Evolutionary conservation across 345 rosid genomes (phyloP).

Genomic region (Alliaria petiolata): DNA sequence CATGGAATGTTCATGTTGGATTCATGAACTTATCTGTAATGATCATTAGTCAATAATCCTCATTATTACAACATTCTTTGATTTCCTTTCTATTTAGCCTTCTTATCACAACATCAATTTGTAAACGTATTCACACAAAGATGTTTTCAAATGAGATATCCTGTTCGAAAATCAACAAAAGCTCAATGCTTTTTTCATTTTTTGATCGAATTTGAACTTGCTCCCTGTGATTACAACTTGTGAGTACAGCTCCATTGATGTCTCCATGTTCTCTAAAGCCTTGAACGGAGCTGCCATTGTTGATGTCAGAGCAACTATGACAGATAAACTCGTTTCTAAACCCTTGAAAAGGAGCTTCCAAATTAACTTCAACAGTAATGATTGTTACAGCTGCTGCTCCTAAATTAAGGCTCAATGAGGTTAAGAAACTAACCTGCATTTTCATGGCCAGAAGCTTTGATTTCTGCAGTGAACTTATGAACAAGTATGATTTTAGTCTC

Average conservation of each 20-base stretch:
- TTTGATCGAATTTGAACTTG: conserved; percentile 44
- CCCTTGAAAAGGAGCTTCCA: conserved; percentile 42
- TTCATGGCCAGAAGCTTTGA: not conserved
- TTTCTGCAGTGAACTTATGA: too few relatives aligned
- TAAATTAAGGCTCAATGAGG: conserved; percentile 61
- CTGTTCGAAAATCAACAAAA: conserved; percentile 36
- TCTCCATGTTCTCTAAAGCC: not conserved
- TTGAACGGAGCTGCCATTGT: conserved; percentile 33
- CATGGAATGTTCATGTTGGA: too few relatives aligned
- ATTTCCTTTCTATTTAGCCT: too few relatives aligned
- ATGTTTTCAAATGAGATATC: too few relatives aligned
- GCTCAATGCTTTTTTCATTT: too few relatives aligned
- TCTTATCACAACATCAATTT: too few relatives aligned
- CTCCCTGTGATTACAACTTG: conserved; percentile 38
- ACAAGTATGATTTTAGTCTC: conserved; percentile 51
- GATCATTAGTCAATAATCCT: too few relatives aligned
- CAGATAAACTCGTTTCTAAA: conserved; percentile 8
- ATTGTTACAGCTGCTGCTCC: conserved; percentile 52
- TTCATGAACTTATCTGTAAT: too few relatives aligned
- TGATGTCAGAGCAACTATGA: conserved; percentile 43
- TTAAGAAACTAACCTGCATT: not conserved
- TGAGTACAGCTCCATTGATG: conserved; percentile 36
- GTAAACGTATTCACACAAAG: too few relatives aligned
- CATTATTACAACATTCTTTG: too few relatives aligned
- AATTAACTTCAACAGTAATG: conserved; percentile 36